Evolutionary conservation across 2,329 filamentous ascomycete species (phyloP).

Genomic region (Penicillium sp.): DNA sequence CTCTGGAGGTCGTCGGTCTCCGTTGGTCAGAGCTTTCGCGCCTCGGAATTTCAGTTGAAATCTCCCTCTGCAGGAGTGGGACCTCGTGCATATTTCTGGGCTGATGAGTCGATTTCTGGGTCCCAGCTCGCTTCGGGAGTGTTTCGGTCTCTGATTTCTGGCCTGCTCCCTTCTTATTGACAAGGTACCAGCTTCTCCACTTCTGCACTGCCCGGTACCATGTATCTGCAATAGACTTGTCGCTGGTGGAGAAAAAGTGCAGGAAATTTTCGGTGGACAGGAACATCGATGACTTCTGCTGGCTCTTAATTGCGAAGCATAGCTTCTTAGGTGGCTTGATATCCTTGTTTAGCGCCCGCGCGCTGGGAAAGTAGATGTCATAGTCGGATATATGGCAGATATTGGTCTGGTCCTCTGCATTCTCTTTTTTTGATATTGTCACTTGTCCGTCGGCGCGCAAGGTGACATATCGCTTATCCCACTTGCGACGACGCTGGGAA

Average conservation of each 20-base stretch:
- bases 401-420: constrained; percentile 64
- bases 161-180: constrained; percentile 65
- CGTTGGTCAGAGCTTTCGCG: constrained; percentile 29
- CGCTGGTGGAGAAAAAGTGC: constrained; percentile 85
- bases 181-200: constrained; percentile 92
- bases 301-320: constrained; percentile 87
- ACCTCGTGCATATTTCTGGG: constrained; percentile 44
- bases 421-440: constrained; percentile 66
- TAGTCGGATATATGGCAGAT: constrained; percentile 89
- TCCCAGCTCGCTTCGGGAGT: constrained; percentile 26
- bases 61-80: constrained; percentile 63
- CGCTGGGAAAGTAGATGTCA: constrained; percentile 79
- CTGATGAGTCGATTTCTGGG: constrained; percentile 12
- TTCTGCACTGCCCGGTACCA: constrained; percentile 71
- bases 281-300: constrained; percentile 84
- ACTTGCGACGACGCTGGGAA: constrained; percentile 77
- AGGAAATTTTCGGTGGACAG: constrained; percentile 80
- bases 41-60: constrained; percentile 42
- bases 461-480: constrained; percentile 80
- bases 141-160: constrained; percentile 32
- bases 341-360: constrained; percentile 63
- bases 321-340: constrained; percentile 80
- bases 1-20: constrained; percentile 18
- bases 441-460: constrained; percentile 71
- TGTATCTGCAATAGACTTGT: constrained; percentile 60